Conservation (phyloP, 495 filamentous ascomycete genomes). For the Hypoxylon crocopeplum region DNA sequence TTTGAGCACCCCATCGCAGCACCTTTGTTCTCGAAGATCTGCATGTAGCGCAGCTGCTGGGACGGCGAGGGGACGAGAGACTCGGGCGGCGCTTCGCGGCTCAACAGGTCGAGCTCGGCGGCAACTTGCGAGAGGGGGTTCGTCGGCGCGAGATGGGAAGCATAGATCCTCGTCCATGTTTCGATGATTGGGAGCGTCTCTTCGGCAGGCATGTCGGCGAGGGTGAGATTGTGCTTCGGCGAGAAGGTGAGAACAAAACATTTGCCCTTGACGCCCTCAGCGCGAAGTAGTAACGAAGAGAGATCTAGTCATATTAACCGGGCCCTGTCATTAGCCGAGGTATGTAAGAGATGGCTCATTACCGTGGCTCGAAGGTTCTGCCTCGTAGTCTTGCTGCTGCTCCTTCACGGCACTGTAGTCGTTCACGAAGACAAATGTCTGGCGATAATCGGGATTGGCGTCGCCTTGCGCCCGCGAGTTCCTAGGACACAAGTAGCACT, state of each 20-base stretch:
- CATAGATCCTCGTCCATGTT: slow-evolving; percentile 90
- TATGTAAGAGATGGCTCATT: neutral
- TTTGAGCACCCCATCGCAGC: slow-evolving; percentile 99
- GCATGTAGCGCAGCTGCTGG: slow-evolving; percentile 93
- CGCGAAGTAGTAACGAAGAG: slow-evolving; percentile 80
- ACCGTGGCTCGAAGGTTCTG: slow-evolving; percentile 43
- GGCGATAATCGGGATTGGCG: slow-evolving; percentile 82
- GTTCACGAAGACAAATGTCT: slow-evolving; percentile 94
- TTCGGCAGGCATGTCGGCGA: slow-evolving; percentile 77
- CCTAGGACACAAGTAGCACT: slow-evolving; percentile 96
- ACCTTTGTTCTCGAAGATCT: slow-evolving; percentile 99
- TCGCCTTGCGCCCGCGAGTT: slow-evolving; percentile 93
- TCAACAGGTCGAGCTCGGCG: slow-evolving; percentile 36
- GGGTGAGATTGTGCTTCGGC: slow-evolving; percentile 85
- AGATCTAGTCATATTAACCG: slow-evolving; percentile 57
- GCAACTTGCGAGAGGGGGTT: slow-evolving; percentile 66
- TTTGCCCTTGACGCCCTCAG: slow-evolving; percentile 88
- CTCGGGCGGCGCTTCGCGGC: slow-evolving; percentile 48
- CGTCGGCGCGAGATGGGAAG: slow-evolving; percentile 73
- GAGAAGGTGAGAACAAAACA: slow-evolving; percentile 98
- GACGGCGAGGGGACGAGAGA: slow-evolving; percentile 60
- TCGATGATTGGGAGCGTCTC: slow-evolving; percentile 79
- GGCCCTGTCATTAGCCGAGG: neutral
- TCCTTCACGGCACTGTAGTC: slow-evolving; percentile 98
- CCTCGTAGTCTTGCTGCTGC: slow-evolving; percentile 68